A percentile compares a stretch with the other conserved stretches of the same genome.
phyloP scores from a whole-genome alignment of 2,329 filamentous ascomycete genomes.

The Alternaria tenuissima region DNA sequence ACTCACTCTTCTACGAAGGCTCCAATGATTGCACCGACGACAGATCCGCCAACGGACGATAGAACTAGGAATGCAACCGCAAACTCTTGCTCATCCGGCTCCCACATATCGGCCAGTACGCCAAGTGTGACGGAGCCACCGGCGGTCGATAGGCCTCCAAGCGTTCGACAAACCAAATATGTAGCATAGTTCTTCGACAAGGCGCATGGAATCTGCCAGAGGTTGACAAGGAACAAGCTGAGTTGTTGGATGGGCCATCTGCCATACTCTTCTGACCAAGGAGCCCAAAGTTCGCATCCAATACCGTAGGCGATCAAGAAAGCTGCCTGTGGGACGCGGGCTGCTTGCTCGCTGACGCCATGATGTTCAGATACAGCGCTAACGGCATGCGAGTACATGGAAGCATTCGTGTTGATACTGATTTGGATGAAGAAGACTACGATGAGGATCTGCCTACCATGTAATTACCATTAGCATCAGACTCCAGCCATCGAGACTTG shows the following conservation, averaged over 20 bases:
- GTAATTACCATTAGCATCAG: neutral
- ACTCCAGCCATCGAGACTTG: neutral
- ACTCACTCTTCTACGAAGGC: constrained; percentile 58
- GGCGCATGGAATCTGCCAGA: constrained; percentile 61
- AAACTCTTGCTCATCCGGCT: constrained; percentile 65
- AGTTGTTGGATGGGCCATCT: constrained; percentile 62
- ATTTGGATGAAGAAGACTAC: constrained; percentile 63
- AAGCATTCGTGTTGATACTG: constrained; percentile 64
- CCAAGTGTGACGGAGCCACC: constrained; percentile 70
- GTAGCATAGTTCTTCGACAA: constrained; percentile 55
- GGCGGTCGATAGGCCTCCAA: constrained; percentile 68
- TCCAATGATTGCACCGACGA: constrained; percentile 64
- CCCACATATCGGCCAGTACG: constrained; percentile 70
- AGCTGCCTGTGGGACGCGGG: constrained; percentile 58
- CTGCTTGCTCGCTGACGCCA: constrained; percentile 56
- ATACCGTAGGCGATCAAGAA: constrained; percentile 62
- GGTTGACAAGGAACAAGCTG: constrained; percentile 62
- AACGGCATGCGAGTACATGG: constrained; percentile 60
- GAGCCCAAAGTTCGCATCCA: constrained; percentile 62
- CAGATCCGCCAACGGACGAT: constrained; percentile 64
- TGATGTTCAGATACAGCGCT: constrained; percentile 57
- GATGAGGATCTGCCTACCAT: constrained; percentile 54
- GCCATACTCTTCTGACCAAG: constrained; percentile 64
- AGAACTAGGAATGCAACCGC: constrained; percentile 68
- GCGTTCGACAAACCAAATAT: constrained; percentile 55